phyloP scores from a whole-genome alignment of 345 rosid genomes.

The Populus deltoides region DNA sequence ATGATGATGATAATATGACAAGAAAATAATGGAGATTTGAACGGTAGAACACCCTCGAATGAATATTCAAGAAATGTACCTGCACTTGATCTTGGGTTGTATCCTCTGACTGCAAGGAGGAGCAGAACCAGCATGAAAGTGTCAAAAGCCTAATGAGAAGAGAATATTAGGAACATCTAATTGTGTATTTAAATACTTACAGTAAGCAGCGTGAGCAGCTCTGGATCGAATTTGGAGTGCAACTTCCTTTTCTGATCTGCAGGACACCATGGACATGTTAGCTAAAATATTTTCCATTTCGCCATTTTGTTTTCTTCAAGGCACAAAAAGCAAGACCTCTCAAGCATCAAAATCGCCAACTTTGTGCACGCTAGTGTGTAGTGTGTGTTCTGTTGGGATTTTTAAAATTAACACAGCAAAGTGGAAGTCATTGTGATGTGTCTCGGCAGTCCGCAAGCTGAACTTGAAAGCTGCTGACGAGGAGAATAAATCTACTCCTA shows the following conservation, averaged over 20 bases:
- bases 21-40: neutral
- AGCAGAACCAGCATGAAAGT: neutral
- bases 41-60: neutral
- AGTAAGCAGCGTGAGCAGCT: slow-evolving; percentile 33
- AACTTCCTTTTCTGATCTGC: slow-evolving; percentile 24
- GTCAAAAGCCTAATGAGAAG: neutral
- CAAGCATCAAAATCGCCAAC: neutral
- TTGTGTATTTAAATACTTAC: slow-evolving; percentile 28
- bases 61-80: slow-evolving; percentile 2
- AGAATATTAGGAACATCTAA: neutral
- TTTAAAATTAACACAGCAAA: too few species aligned
- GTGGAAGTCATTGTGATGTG: too few species aligned
- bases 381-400: too few species aligned
- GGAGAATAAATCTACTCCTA: neutral
- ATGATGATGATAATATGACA: neutral
- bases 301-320: too few species aligned
- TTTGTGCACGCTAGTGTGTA: too few species aligned
- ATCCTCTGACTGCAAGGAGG: slow-evolving; percentile 21
- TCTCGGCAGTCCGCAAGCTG: too few species aligned
- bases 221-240: slow-evolving; percentile 17
- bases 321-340: neutral
- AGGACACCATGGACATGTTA: neutral
- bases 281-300: neutral
- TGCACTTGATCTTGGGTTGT: slow-evolving; percentile 14
- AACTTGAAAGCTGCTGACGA: neutral